Evolutionary conservation across 169 alveolate species (phyloP), one percentile per base, ranked within the genome.

Genomic region (Toxoplasma gondii): DNA sequence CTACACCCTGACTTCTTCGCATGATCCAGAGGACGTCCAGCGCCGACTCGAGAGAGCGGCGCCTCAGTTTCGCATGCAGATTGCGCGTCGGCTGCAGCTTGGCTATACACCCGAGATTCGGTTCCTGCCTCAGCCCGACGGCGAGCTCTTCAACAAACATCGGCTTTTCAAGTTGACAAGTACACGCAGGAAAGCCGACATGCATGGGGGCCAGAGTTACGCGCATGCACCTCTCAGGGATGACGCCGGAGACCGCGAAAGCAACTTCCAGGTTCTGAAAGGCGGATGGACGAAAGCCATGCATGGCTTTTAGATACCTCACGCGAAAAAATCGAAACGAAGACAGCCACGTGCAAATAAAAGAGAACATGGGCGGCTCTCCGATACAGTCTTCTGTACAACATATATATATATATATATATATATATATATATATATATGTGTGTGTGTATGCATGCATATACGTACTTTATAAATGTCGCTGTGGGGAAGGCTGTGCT

Each of bases 61-160:
- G 19, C 96, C 96, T 1, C 88, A 69, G 39, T 41, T 93, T 0
- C 95, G 95, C 80, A 69, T 93, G 86, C 95, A 93, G 58, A 83
- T 93, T 64, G 95, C 95, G 83, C 70, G 95, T 39, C 92, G 93
- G 53, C 83, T 93, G 84, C 91, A 93, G 54, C 95, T 93, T 0
- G 95, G 95, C 34, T 93, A 39, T n/a, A 93, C 94, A 19, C 95
- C 95, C 36, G 84, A 87, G n/a, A 69, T 93, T 67, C 95, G 93
- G 41, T 93, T 93, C 69, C 41, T 93, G 12, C 88, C 80, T 45
- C 94, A 91, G 31, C 16, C 70, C 22, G 94, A 45, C 22, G 91
- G 80, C 69, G 69, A 39, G 17, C 44, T n/a, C 17, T 29, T 91
- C 39, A 58, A 41, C 94, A 91, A 80, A 69, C 91, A 91, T 67